Evolutionary conservation across 2,329 filamentous ascomycete genomes (phyloP).

Genomic region (Fusarium annulatum): DNA sequence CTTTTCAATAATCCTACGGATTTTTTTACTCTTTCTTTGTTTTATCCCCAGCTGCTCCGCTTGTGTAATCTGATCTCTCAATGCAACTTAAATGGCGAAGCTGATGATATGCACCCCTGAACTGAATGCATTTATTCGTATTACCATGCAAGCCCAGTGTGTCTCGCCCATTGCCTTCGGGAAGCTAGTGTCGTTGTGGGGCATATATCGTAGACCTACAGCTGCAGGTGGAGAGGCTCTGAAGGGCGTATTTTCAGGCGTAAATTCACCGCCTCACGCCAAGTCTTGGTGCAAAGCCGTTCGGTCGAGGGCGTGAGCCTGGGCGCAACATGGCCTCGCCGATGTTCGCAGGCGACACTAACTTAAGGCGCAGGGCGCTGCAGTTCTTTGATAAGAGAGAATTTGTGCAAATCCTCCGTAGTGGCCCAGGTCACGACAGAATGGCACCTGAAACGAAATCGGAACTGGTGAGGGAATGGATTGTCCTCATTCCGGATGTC

Average conservation of each 20-base stretch:
- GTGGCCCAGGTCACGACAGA: background rate
- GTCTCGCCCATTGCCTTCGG: too few relatives aligned
- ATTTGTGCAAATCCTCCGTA: background rate
- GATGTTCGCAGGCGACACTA: background rate
- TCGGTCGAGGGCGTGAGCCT: background rate
- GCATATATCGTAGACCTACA: background rate
- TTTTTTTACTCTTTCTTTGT: background rate
- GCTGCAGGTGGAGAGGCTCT: background rate
- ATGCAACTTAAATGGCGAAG: fast-evolving
- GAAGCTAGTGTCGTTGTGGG: background rate
- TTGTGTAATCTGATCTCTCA: fast-evolving
- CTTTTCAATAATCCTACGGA: fast-evolving
- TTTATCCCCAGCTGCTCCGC: fast-evolving
- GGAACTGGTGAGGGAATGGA: background rate
- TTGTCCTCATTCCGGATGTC: background rate
- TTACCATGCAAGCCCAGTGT: fast-evolving
- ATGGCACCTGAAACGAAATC: background rate
- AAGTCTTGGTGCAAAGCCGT: fast-evolving
- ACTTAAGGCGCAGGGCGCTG: background rate
- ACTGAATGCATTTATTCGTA: fast-evolving
- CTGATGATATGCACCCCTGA: fast-evolving
- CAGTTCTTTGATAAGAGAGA: background rate
- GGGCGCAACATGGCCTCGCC: background rate
- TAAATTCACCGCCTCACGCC: background rate
- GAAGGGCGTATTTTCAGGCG: background rate